phyloP scores from a whole-genome alignment of 2,329 filamentous ascomycete genomes.

The Botrytis squamosa region DNA sequence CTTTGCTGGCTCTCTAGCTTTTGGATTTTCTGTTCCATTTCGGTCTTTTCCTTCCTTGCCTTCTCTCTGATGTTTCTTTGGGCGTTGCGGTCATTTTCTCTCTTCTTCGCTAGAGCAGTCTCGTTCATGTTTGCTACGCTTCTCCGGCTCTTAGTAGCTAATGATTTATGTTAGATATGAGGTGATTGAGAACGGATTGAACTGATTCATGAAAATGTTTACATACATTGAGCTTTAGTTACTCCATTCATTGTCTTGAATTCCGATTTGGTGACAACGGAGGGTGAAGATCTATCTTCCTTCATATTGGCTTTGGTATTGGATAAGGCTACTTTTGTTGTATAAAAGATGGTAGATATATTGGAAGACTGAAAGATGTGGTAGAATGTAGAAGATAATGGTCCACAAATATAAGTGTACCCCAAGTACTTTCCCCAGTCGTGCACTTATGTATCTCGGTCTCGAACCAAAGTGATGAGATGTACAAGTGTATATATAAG shows the following conservation, averaged over 20 bases:
- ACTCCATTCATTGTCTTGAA: background rate
- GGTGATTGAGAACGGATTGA: background rate
- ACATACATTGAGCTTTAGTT: background rate
- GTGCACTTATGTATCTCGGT: background rate
- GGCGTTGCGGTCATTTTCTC: slow-evolving; percentile 13
- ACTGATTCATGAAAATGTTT: background rate
- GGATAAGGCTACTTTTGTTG: background rate
- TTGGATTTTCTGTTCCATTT: background rate
- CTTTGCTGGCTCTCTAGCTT: background rate
- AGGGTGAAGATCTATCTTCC: background rate
- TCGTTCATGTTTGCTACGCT: slow-evolving; percentile 10
- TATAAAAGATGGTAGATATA: background rate
- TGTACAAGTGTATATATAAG: background rate
- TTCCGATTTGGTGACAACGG: background rate
- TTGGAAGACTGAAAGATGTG: background rate
- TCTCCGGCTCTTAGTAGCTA: background rate
- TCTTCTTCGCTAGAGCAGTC: slow-evolving; percentile 4
- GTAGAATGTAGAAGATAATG: background rate
- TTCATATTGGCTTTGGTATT: background rate
- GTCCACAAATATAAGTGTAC: slow-evolving; percentile 1
- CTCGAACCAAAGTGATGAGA: background rate
- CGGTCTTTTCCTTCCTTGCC: background rate
- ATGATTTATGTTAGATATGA: background rate
- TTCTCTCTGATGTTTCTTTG: slow-evolving; percentile 6
- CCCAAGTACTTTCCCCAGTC: slow-evolving; percentile 4